Base-by-base conservation (phyloP, 129 eudicot genomes). In the Tagetes patula region DNA sequence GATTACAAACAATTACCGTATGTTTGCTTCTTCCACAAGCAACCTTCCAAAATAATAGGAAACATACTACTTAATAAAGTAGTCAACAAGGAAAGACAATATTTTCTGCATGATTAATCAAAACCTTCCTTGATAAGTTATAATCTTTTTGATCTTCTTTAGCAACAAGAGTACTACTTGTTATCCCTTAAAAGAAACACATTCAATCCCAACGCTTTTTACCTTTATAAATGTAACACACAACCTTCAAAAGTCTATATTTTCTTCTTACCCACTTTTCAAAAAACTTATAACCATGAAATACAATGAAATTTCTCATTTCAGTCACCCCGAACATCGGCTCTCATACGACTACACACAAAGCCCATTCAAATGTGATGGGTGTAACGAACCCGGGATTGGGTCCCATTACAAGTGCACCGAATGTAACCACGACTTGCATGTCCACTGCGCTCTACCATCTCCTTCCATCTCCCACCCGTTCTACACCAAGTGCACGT, bases 381-480 rank as follows among this genome's bases (percentile, higher is more conserved):
- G 98, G 11, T 92, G 98, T 85, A 87, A 87, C 42, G 98, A 92
- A 77, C 83, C 86, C 11, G 98, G 98, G 14, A 87, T 92, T 34
- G 98, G 98, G 8, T 87, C 95, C 13, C 62, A 79, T 69, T 89
- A 92, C 83, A 92, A 71, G 74, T 92, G 97, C 84, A 72, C 30
- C 76, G 63, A 48, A 33, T 92, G 96, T 67, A 82, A 89, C 75
- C 83, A 81, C 20, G 94, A 89, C 74, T 82, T 92, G 12, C 97
- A 92, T 71, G 76, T 75, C 47, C 94, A 89, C 67, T 92, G 97
- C 47, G 97, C 96, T 31, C 56, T 85, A 27, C 88, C 96, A 5
- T 70, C 94, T 39, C 75, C 91, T 7, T 64, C 91, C 45, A 78
- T 92, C 30, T 41, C 79, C 64, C 97, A 92, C 80, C 97, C 97